Evolutionary conservation across 2,329 filamentous ascomycete genomes (phyloP), one percentile per base, ranked within the genome.

Genomic region (Lachnellula cervina): DNA sequence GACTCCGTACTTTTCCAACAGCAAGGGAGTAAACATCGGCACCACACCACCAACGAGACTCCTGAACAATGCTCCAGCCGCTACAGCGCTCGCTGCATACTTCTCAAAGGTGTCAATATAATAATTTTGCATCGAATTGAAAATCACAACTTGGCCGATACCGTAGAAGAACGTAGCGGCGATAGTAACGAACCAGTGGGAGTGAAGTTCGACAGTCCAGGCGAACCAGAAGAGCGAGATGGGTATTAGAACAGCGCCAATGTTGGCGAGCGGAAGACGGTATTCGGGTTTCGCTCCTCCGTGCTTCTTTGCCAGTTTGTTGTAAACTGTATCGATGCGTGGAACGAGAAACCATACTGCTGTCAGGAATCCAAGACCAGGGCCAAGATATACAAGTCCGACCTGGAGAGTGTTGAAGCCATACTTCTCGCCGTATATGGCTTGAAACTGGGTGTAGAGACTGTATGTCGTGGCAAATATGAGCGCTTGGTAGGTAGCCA

Each of bases 181-280:
- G 34, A 82, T 79, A 2, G 81, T 79, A 0, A 74, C 78, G 19
- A 82, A 76, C 80, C 80, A 85, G 52, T 82, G 80, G 0, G 78
- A 72, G 14, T 73, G 62, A 19, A 78, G 76, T 46, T 84, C 71
- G 0, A 77, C 77, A 0, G 79, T 78, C 80, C 80, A 85, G 2
- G 80, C 82, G 58, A 83, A 84, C 65, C 77, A 75, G 65, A 86
- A 85, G 38, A 86, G 70, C 0, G 78, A 77, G 1, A 77, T 67
- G 0, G 83, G 82, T 2, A 86, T 75, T 8, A 81, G 52, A 1
- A 80, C 45, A 1, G 77, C 77, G 4, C 80, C 80, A n/a, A 77
- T 68, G 4, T 77, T 73, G 25, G 83, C 59, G 0, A 78, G 74
- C 0, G 77, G 75, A 0, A 85, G 63, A 11, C 66, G 55, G 43